These are phyloP conservation scores for Ilyonectria robusta DNA, from an alignment of 2,329 filamentous ascomycete species.

Conservation along the genomic window DNA sequence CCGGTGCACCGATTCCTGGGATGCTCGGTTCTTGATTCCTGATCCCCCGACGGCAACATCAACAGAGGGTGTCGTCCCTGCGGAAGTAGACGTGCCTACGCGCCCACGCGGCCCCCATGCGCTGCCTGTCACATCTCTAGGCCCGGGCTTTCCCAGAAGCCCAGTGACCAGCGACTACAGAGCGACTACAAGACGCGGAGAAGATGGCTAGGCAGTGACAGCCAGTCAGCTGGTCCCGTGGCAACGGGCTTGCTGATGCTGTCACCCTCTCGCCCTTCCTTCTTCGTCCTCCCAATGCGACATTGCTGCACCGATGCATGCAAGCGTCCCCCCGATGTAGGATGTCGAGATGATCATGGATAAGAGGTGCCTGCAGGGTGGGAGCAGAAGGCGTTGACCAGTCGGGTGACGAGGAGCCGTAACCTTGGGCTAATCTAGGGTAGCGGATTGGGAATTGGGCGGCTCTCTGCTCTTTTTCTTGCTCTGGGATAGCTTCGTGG, in stretches of 20 bases:
- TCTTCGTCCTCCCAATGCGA: slow-evolving; percentile 10
- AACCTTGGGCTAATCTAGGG: not conserved
- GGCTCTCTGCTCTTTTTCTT: too few relatives aligned
- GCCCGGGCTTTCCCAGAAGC: slow-evolving; percentile 12
- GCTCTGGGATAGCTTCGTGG: too few relatives aligned
- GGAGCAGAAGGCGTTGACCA: not conserved
- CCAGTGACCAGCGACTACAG: slow-evolving; percentile 18
- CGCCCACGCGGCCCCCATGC: slow-evolving; percentile 30
- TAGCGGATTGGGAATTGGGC: not conserved
- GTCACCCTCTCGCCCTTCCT: slow-evolving; percentile 6
- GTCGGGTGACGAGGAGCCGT: not conserved
- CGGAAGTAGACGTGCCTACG: slow-evolving; percentile 22
- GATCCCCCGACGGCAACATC: not conserved
- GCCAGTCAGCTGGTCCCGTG: slow-evolving; percentile 27
- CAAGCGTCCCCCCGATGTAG: not conserved
- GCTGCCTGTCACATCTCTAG: slow-evolving; percentile 23
- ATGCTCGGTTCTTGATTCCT: not conserved
- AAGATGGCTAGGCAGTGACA: not conserved
- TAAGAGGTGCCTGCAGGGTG: not conserved
- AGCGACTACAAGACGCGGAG: too few relatives aligned
- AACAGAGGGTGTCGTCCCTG: not conserved
- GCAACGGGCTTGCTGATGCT: slow-evolving; percentile 11
- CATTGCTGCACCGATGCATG: slow-evolving; percentile 5
- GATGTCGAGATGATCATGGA: not conserved
- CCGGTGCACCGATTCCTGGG: not conserved